These are phyloP conservation scores for Lachnellula arida DNA, from an alignment of 2,329 filamentous ascomycete species.

Conservation along the genomic window DNA sequence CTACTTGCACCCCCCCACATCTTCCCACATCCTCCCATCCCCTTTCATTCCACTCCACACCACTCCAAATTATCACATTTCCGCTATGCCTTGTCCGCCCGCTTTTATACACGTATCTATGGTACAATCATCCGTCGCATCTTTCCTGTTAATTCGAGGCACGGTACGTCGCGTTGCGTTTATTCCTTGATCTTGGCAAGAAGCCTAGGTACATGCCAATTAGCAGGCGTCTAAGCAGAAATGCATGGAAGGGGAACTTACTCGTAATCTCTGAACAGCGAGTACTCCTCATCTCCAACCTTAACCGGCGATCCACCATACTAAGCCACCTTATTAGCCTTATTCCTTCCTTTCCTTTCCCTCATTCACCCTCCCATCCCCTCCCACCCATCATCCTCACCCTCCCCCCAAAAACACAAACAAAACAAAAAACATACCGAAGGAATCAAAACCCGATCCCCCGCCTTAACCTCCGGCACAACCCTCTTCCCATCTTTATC, in stretches of 20 bases:
- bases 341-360: no score
- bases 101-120: constrained; percentile 23
- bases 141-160: no score
- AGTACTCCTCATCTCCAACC: constrained; percentile 95
- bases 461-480: constrained; percentile 73
- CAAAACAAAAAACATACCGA: constrained; percentile 56
- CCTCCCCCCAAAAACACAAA: neutral
- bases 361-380: no score
- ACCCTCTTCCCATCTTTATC: constrained; percentile 88
- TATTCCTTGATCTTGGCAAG: constrained; percentile 93
- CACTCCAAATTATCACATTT: no score
- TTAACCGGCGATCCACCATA: constrained; percentile 94
- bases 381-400: neutral
- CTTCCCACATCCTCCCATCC: no score
- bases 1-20: no score
- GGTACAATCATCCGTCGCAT: constrained; percentile 14
- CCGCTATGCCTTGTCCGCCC: constrained; percentile 7
- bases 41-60: no score
- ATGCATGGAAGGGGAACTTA: constrained; percentile 49
- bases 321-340: constrained; percentile 42
- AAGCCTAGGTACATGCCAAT: neutral
- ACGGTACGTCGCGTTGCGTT: constrained; percentile 28
- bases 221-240: neutral
- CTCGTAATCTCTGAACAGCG: constrained; percentile 96
- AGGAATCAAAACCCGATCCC: constrained; percentile 93